Conservation (phyloP, 208 protist genomes). For the Crithidia expoeki region DNA sequence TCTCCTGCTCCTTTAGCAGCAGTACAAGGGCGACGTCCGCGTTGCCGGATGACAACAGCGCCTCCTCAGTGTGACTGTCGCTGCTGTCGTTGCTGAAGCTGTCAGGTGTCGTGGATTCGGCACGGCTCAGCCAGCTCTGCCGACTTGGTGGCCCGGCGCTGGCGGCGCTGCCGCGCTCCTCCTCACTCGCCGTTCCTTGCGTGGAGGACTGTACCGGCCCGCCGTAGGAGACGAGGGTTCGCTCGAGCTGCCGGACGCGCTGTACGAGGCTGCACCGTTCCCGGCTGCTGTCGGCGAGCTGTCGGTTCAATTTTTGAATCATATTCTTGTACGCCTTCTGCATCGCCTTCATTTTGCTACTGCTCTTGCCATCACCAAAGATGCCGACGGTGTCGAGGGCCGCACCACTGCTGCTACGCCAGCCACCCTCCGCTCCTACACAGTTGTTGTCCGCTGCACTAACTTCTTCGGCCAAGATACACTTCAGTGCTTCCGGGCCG, state of each 20-base stretch:
- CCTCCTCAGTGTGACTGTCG: constrained; percentile 23
- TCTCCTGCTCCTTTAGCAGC: constrained; percentile 62
- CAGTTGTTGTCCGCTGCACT: neutral
- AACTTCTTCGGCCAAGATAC: constrained; percentile 32
- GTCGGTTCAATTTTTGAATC: constrained; percentile 60
- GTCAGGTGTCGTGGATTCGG: constrained; percentile 3
- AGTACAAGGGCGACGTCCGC: constrained; percentile 51
- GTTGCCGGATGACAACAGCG: constrained; percentile 20
- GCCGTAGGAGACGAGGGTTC: constrained; percentile 30
- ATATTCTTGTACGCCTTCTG: constrained; percentile 55
- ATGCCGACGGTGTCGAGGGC: constrained; percentile 2
- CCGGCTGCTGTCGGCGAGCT: constrained; percentile 59
- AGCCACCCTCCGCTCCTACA: neutral
- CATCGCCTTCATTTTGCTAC: constrained; percentile 32
- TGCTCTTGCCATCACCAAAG: constrained; percentile 13
- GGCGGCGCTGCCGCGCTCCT: constrained; percentile 12
- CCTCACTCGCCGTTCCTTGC: constrained; percentile 1
- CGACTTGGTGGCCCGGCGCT: constrained; percentile 15
- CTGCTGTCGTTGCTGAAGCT: constrained; percentile 13
- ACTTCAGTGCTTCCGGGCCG: constrained; percentile 23
- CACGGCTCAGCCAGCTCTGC: neutral
- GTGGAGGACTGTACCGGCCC: constrained; percentile 6
- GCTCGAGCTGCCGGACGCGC: constrained; percentile 45
- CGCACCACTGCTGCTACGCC: neutral
- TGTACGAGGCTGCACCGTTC: constrained; percentile 41